Percentiles rank a stretch among this genome's conserved stretches.
Evolutionary conservation across 139 green algal species (phyloP).

Genomic region (Tetradesmus lagerheimii): DNA sequence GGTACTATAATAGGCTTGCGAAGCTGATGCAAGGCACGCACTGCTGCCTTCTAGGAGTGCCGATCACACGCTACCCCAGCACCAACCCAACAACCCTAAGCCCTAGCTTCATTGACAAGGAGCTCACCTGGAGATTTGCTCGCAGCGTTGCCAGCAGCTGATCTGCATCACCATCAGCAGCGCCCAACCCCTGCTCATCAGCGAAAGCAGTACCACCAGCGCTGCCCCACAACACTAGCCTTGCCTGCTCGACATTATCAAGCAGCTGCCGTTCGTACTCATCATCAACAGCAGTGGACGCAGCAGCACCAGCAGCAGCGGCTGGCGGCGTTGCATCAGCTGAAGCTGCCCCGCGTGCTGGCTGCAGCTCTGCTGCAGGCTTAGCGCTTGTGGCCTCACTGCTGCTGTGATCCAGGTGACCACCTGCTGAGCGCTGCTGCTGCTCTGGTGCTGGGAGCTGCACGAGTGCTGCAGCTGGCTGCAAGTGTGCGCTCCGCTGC

Average conservation of each 20-base stretch:
- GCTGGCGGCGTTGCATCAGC: not conserved
- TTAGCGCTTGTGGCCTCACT: not conserved
- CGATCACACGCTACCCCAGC: too few relatives aligned
- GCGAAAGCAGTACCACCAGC: not conserved
- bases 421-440: not conserved
- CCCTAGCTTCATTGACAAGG: not conserved
- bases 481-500: not conserved
- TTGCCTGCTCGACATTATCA: not conserved
- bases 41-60: too few relatives aligned
- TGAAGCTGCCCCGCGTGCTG: not conserved
- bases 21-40: not conserved
- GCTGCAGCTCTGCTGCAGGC: not conserved
- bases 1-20: too few relatives aligned
- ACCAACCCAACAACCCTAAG: not conserved
- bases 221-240: not conserved
- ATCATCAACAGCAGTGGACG: not conserved
- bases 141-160: not conserved
- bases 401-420: not conserved
- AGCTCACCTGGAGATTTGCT: not conserved
- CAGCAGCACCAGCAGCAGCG: not conserved
- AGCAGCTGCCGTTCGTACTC: not conserved
- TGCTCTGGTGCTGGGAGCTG: not conserved
- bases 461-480: not conserved
- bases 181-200: not conserved
- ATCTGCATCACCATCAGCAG: not conserved